A percentile compares a stretch with the other conserved stretches of the same genome.
Evolutionary conservation across 108 stramenopile species (phyloP).

Genomic region (Parietichytrium sp.): DNA sequence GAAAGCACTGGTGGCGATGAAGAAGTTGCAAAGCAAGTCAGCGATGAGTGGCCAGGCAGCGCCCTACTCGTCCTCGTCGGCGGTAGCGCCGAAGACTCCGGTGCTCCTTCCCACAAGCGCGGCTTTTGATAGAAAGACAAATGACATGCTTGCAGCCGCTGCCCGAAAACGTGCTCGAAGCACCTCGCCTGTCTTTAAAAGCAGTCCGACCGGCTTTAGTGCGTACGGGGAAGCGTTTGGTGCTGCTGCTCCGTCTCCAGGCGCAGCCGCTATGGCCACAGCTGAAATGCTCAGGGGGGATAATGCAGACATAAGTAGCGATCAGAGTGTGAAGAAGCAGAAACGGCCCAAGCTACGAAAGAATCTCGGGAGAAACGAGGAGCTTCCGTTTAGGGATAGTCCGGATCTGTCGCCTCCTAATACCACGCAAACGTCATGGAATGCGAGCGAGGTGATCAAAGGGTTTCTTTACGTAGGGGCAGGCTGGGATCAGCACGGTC

Average conservation of each 20-base stretch:
- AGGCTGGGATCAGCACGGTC: conserved; percentile 19
- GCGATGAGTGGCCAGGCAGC: too few species aligned
- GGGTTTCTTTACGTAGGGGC: conserved; percentile 20
- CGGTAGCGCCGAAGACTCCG: too few species aligned
- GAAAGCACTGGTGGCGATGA: too few species aligned
- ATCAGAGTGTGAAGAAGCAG: background rate
- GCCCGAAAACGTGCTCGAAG: too few species aligned
- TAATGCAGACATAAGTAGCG: background rate
- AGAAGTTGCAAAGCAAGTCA: too few species aligned
- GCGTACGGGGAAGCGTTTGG: background rate
- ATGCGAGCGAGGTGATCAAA: conserved; percentile 34
- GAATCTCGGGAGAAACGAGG: background rate
- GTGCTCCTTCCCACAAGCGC: too few species aligned
- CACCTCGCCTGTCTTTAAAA: too few species aligned
- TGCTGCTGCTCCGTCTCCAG: background rate
- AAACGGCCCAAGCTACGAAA: conserved; percentile 36
- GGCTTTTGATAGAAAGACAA: too few species aligned
- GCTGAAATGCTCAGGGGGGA: background rate
- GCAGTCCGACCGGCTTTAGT: background rate
- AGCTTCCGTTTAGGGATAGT: too few species aligned
- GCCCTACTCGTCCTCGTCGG: too few species aligned
- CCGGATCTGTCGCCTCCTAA: background rate
- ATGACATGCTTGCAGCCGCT: too few species aligned
- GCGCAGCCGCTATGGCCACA: background rate
- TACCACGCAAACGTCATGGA: conserved; percentile 3